Conservation (phyloP, 352 stramenopile genomes). For the Phytophthora kernoviae region DNA sequence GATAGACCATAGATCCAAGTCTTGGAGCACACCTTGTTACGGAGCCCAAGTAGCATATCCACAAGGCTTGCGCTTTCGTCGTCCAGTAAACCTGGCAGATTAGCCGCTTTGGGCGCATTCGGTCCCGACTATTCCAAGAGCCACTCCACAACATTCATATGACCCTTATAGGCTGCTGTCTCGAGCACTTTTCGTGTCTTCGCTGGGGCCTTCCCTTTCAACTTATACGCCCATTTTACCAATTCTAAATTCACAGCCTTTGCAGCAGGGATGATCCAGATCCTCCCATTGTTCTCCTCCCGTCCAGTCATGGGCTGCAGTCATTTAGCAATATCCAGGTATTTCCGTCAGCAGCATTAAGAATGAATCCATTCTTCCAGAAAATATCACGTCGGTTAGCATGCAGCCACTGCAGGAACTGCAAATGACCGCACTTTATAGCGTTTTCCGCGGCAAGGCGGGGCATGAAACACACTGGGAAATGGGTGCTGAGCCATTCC, state of each 20-base stretch:
- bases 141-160: not conserved
- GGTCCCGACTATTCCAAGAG: not conserved
- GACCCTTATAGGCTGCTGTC: not conserved
- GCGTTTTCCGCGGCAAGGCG: not conserved
- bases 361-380: not conserved
- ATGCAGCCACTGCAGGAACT: not conserved
- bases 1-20: not conserved
- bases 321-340: not conserved
- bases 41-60: not conserved
- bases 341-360: not conserved
- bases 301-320: not conserved
- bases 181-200: not conserved
- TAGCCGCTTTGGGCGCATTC: not conserved
- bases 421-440: not conserved
- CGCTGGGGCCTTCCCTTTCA: not conserved
- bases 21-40: not conserved
- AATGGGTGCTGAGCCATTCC: not conserved
- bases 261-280: not conserved
- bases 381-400: not conserved
- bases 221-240: not conserved
- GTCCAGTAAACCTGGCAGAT: not conserved
- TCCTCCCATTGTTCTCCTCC: not conserved
- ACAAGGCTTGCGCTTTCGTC: not conserved
- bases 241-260: not conserved
- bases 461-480: not conserved